phyloP scores from a whole-genome alignment of 2,329 filamentous ascomycete species.

The Periconia sp. region DNA sequence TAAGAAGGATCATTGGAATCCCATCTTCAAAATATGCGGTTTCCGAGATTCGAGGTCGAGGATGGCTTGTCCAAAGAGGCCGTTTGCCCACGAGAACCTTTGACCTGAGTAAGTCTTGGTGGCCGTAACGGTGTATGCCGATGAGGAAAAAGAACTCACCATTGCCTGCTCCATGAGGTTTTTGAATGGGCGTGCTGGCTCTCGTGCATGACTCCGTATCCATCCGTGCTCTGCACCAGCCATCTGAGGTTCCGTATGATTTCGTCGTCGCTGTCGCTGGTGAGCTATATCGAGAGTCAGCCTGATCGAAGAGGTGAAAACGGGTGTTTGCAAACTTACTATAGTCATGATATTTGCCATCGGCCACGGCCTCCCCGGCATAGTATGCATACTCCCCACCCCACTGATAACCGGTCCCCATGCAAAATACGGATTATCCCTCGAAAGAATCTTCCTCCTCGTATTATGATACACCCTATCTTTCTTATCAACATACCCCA shows the following conservation, averaged over 20 bases:
- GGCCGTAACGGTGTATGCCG: neutral
- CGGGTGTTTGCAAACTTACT: too few species aligned
- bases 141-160: conserved; percentile 25
- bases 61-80: conserved; percentile 56
- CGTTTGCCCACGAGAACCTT: conserved; percentile 59
- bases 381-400: conserved; percentile 54
- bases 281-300: too few species aligned
- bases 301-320: too few species aligned
- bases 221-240: conserved; percentile 55
- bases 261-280: conserved; percentile 54
- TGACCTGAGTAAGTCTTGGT: neutral
- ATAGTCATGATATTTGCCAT: conserved; percentile 58
- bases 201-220: conserved; percentile 58
- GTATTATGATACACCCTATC: conserved; percentile 54
- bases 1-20: conserved; percentile 26
- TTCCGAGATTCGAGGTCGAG: conserved; percentile 51
- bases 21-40: conserved; percentile 49
- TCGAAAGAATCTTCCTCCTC: conserved; percentile 49
- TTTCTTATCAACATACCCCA: conserved; percentile 57
- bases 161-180: conserved; percentile 54
- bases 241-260: conserved; percentile 49
- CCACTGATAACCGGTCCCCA: conserved; percentile 53
- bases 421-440: conserved; percentile 56
- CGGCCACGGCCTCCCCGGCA: conserved; percentile 55
- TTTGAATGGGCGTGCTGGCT: conserved; percentile 51